A percentile compares a stretch with the other conserved stretches of the same genome.
These are phyloP conservation scores for Aegilops tauschii DNA, from an alignment of 176 grass and related monocot genomes.

Conservation along the genomic window DNA sequence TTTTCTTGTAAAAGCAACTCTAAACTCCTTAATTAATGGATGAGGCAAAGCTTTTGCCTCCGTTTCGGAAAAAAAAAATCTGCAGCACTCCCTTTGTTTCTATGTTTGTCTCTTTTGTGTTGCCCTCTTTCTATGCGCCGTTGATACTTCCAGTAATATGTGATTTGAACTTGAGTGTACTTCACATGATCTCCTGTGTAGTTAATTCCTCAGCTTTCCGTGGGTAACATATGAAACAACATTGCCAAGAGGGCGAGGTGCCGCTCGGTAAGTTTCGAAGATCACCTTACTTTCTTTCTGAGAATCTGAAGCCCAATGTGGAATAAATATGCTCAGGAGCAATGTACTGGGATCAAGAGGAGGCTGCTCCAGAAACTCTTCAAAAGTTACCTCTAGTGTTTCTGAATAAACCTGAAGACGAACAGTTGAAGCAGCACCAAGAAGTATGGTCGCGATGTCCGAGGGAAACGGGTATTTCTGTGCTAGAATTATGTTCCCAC, in stretches of 20 bases:
- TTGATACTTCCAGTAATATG: too few species aligned
- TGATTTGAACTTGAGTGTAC: too few species aligned
- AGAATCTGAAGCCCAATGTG: constrained; percentile 37
- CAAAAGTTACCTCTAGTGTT: constrained; percentile 47
- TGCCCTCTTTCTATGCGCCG: not conserved
- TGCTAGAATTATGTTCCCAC: constrained; percentile 72
- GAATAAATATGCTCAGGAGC: constrained; percentile 66
- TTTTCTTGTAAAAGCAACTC: too few species aligned
- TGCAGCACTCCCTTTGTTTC: not conserved
- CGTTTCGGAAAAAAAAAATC: too few species aligned
- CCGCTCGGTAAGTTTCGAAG: constrained; percentile 69
- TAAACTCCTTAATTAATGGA: too few species aligned
- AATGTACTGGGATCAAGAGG: constrained; percentile 41
- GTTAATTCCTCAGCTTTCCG: too few species aligned
- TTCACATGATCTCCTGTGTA: too few species aligned
- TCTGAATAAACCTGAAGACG: constrained; percentile 39
- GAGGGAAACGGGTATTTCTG: constrained; percentile 66
- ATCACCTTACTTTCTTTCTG: constrained; percentile 4
- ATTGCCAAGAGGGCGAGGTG: constrained; percentile 65
- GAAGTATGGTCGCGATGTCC: constrained; percentile 71
- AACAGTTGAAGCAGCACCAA: constrained; percentile 51
- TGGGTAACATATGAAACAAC: constrained; percentile 26
- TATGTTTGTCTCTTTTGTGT: not conserved
- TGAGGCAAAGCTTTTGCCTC: too few species aligned
- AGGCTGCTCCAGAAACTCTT: constrained; percentile 54